phyloP scores from a whole-genome alignment of 768 basidiomycete species.

The Suillus clintonianus region DNA sequence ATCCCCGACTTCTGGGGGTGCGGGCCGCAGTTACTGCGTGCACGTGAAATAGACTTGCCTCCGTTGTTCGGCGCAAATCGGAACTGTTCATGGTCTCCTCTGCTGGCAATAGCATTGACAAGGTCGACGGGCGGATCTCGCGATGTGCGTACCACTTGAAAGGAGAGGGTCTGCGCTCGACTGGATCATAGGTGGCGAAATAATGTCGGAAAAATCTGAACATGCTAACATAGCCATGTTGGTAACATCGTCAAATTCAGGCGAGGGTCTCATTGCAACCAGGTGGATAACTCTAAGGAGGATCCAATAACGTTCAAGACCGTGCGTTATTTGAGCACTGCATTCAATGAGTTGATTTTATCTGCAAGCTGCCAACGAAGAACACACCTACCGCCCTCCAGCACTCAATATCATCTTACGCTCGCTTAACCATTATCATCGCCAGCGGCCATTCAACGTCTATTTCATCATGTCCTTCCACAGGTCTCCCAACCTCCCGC shows the following conservation, averaged over 20 bases:
- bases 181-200: not conserved
- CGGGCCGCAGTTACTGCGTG: too few relatives aligned
- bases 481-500: conserved; percentile 21
- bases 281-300: not conserved
- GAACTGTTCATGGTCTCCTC: not conserved
- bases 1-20: too few relatives aligned
- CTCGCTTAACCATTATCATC: conserved; percentile 20
- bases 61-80: not conserved
- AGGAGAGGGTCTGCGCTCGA: not conserved
- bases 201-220: not conserved
- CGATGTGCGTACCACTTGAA: not conserved
- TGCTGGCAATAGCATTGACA: not conserved
- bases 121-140: not conserved
- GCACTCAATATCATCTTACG: not conserved
- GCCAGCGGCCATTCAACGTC: conserved; percentile 45
- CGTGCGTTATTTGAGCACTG: not conserved
- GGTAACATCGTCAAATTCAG: not conserved
- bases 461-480: conserved; percentile 26
- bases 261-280: not conserved
- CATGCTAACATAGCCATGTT: not conserved
- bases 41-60: not conserved
- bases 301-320: not conserved
- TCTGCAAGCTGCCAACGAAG: not conserved
- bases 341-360: not conserved
- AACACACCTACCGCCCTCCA: not conserved